A percentile compares a stretch with the other conserved stretches of the same genome.
Conservation (phyloP, 129 eudicot species). For the Lactuca saligna region DNA sequence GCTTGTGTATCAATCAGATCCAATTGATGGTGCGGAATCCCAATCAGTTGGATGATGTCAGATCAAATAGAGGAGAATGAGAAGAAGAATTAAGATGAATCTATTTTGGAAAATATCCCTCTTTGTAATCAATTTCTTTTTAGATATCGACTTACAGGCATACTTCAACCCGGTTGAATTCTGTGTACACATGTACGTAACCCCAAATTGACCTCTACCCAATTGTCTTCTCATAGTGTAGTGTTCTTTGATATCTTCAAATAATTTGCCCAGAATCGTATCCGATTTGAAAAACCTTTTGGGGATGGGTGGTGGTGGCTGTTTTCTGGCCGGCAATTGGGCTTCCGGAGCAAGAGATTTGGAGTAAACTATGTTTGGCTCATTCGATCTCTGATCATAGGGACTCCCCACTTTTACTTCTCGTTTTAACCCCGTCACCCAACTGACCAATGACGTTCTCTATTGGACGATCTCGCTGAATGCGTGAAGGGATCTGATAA, state of each 20-base stretch:
- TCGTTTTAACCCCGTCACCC: no score
- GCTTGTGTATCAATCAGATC: no score
- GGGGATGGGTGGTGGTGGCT: slow-evolving; percentile 46
- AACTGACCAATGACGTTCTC: no score
- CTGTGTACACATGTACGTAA: slow-evolving; percentile 70
- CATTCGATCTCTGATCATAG: slow-evolving; percentile 29
- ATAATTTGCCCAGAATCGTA: slow-evolving; percentile 73
- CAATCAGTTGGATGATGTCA: no score
- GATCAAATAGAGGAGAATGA: no score
- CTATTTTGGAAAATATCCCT: no score
- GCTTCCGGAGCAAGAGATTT: slow-evolving; percentile 53
- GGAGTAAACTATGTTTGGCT: slow-evolving; percentile 48
- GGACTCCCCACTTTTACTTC: slow-evolving; percentile 35
- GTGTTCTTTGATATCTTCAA: slow-evolving; percentile 58
- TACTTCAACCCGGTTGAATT: slow-evolving; percentile 43
- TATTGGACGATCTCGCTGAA: no score
- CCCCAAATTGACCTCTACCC: slow-evolving; percentile 94
- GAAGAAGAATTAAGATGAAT: no score
- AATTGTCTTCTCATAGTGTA: slow-evolving; percentile 71
- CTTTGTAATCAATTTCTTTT: slow-evolving; percentile 74
- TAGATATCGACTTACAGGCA: slow-evolving; percentile 89
- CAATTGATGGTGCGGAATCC: no score
- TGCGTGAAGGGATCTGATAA: no score
- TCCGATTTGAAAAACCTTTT: slow-evolving; percentile 43
- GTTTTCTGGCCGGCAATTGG: slow-evolving; percentile 34